Conservation (phyloP, 768 basidiomycete species). For the Suillus weaverae region DNA sequence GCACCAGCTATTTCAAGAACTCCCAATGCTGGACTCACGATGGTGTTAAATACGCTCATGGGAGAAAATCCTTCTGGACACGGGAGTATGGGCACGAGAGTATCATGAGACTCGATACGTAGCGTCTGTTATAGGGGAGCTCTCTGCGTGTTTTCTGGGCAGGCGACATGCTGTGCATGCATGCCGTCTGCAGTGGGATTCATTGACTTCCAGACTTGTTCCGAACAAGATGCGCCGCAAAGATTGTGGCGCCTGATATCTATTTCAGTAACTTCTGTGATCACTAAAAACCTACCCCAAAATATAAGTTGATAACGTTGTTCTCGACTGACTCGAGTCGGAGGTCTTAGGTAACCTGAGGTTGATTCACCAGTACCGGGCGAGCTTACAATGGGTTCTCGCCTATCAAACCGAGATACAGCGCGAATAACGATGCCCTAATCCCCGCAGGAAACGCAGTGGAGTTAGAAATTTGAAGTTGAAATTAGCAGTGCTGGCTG, state of each 20-base stretch:
- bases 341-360: neutral
- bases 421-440: neutral
- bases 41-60: neutral
- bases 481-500: neutral
- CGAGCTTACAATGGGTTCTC: neutral
- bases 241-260: neutral
- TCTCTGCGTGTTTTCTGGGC: neutral
- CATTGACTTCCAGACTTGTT: neutral
- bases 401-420: neutral
- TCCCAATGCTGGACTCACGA: conserved; percentile 22
- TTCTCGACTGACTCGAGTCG: neutral
- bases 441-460: neutral
- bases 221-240: neutral
- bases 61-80: neutral
- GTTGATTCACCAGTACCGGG: neutral
- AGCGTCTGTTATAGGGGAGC: neutral
- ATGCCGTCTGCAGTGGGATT: neutral
- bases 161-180: neutral
- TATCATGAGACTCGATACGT: neutral
- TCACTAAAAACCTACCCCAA: neutral
- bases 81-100: neutral
- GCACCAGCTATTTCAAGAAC: conserved; percentile 45
- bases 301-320: neutral
- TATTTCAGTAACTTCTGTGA: neutral
- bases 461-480: neutral